phyloP scores from a whole-genome alignment of 305 asterid genomes.

The Solanum hybrid region DNA sequence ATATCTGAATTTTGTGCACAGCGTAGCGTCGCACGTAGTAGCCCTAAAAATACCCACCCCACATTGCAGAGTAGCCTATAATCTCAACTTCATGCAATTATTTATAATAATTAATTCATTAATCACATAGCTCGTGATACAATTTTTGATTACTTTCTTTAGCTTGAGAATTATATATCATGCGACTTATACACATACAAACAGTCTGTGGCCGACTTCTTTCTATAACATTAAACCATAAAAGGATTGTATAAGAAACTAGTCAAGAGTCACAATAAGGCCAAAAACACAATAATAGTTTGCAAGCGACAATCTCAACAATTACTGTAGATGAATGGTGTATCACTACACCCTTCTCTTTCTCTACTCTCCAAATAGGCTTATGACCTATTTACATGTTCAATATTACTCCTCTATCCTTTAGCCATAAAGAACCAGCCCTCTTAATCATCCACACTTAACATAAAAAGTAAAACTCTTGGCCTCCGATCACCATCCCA shows the following conservation, averaged over 20 bases:
- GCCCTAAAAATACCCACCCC: neutral
- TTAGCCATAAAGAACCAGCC: neutral
- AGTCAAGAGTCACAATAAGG: neutral
- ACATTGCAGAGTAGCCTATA: neutral
- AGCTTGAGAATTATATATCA: neutral
- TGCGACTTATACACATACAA: too few relatives aligned
- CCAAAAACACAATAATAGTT: neutral
- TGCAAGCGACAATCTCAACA: neutral
- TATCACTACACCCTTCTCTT: neutral
- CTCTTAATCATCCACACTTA: neutral
- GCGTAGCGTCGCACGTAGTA: neutral
- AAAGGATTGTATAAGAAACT: neutral
- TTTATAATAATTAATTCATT: neutral
- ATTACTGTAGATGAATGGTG: neutral
- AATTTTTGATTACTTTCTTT: neutral
- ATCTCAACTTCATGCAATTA: neutral
- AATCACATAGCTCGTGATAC: neutral
- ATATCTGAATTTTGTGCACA: neutral
- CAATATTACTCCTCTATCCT: neutral
- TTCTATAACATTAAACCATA: neutral
- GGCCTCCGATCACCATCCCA: neutral
- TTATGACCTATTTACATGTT: neutral
- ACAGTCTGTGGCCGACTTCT: too few relatives aligned
- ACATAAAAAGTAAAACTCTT: neutral
- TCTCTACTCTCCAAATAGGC: neutral